phyloP scores from a whole-genome alignment of 1,284 basidiomycete species.

The Naganishia sp. region DNA sequence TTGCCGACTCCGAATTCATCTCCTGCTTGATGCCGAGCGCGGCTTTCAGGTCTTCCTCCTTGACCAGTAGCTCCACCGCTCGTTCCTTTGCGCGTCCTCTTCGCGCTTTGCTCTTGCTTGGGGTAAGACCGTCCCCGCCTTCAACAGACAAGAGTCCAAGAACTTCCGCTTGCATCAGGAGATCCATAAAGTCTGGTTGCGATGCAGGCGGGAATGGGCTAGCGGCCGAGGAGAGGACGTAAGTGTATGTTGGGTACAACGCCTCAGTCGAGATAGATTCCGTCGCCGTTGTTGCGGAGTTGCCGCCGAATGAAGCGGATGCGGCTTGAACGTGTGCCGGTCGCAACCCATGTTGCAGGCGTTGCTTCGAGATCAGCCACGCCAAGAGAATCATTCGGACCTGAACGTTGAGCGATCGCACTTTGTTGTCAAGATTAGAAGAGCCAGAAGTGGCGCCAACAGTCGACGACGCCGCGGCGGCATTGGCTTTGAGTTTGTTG shows the following conservation, averaged over 20 bases:
- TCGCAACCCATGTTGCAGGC: slow-evolving; percentile 28
- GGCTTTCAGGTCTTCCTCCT: slow-evolving; percentile 28
- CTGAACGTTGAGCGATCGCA: slow-evolving; percentile 50
- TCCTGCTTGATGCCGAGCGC: slow-evolving; percentile 28
- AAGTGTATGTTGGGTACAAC: slow-evolving; percentile 50
- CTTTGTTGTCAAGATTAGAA: slow-evolving; percentile 43
- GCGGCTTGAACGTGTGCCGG: slow-evolving; percentile 36
- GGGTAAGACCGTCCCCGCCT: slow-evolving; percentile 24
- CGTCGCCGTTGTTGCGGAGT: slow-evolving; percentile 15
- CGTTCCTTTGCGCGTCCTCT: slow-evolving; percentile 25
- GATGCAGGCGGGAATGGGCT: slow-evolving; percentile 49
- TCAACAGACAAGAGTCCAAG: slow-evolving; percentile 46
- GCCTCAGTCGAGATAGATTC: slow-evolving; percentile 37
- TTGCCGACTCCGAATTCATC: slow-evolving; percentile 9
- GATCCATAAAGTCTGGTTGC: slow-evolving; percentile 52
- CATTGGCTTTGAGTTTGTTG: slow-evolving; percentile 49
- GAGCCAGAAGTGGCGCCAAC: slow-evolving; percentile 16
- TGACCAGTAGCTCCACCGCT: slow-evolving; percentile 30
- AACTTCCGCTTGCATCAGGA: slow-evolving; percentile 51
- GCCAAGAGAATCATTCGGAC: slow-evolving; percentile 53
- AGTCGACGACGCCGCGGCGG: slow-evolving; percentile 36
- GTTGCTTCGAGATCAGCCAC: slow-evolving; percentile 41
- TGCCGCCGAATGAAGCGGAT: slow-evolving; percentile 32
- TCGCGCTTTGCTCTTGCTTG: slow-evolving; percentile 26
- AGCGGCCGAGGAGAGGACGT: slow-evolving; percentile 43